Evolutionary conservation across 352 stramenopile species (phyloP), one percentile per base, ranked within the genome.

Genomic region (Thalassiosira pacifica): DNA sequence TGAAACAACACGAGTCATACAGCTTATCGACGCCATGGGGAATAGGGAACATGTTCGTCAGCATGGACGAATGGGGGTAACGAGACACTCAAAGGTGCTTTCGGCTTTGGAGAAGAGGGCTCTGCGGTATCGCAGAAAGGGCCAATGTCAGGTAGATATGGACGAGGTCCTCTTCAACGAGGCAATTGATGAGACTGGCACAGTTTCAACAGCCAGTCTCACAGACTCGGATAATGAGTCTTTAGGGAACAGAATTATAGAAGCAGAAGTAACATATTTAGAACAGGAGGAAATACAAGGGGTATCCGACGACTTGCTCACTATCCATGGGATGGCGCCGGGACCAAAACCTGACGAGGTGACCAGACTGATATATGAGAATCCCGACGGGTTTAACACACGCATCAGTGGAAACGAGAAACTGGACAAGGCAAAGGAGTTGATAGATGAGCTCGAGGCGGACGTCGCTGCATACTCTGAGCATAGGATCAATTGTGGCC

Each of bases 371-470:
- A 11, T 80, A 0, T 78, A 78, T 40, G 69, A 86, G 31, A 86
- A 86, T 29, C 4, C 53, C 1, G 59, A 86, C 59, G 71, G 79
- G 0, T 40, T 86, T 29, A 72, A 65, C 13, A 63, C 18, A 1
- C 73, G 55, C 8, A 70, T 82, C 0, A 69, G 13, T 19, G 66
- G 32, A 0, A 86, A 86, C 32, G 65, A 75, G 18, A 82, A 86
- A 26, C 4, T 82, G 16, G 79, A 82, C 0, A 82, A 77, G 31
- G 71, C 59, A 5, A 71, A 71, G 29, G 70, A 81, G 31, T 31
- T 86, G 13, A 65, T 68, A 24, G 55, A 86, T 32, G 79, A 86
- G 59, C 37, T 86, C 18, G 61, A 78, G 2, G 79, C 73, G 0
- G 79, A 86, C 27, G 27, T 81, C 1, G 52, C 52, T 8, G 71